Evolutionary conservation across 129 eudicot genomes (phyloP).

Genomic region (Heracleum sosnowskyi): DNA sequence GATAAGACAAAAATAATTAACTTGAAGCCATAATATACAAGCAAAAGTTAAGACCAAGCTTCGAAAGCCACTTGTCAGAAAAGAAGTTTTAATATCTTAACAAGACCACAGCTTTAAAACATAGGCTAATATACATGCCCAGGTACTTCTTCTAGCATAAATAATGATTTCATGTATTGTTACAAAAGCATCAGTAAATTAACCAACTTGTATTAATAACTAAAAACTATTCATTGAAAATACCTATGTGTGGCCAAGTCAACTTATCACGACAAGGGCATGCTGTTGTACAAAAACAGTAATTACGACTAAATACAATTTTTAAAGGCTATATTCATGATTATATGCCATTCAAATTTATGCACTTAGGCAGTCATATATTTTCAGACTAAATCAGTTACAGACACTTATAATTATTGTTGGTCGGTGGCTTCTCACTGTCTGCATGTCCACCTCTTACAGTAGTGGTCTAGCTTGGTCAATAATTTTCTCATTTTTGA

Average conservation of each 20-base stretch:
- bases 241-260: not conserved
- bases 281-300: not conserved
- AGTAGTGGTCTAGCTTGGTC: not conserved
- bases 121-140: not conserved
- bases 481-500: not conserved
- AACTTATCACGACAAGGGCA: not conserved
- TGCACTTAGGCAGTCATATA: not conserved
- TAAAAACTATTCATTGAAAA: not conserved
- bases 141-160: not conserved
- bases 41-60: not conserved
- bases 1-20: not conserved
- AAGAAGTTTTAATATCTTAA: not conserved
- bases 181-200: not conserved
- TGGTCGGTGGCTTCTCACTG: not conserved
- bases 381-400: not conserved
- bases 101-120: not conserved
- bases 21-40: not conserved
- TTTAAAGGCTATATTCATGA: not conserved
- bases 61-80: not conserved
- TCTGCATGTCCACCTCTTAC: not conserved
- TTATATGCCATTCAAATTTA: too few species aligned
- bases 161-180: not conserved
- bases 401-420: not conserved
- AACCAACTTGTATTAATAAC: not conserved
- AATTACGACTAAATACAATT: not conserved